Base-by-base conservation (phyloP, 139 green algal genomes). In the Pleodorina starrii region DNA sequence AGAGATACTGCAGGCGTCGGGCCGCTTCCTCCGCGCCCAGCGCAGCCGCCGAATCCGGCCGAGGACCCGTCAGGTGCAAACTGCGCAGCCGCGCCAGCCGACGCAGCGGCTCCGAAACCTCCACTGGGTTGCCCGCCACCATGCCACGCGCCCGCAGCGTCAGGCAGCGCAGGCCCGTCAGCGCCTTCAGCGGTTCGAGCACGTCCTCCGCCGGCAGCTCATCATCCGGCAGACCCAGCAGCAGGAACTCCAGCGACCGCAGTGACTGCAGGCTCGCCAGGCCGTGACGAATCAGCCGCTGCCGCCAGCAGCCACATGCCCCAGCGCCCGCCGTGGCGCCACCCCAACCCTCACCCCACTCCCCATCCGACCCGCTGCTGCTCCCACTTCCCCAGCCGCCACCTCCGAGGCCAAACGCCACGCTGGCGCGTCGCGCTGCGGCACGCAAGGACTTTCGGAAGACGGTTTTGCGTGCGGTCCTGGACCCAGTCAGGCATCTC, bases 111-210 rank as follows among this genome's bases (percentile, higher is more conserved):
- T 25, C 60, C 29, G 42, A 40, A 32, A 77, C 60, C 12, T 42
- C 50, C 54, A 9, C 23, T 7, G 76, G 9, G 5, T 16, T 7
- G 35, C 7, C 43, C 43, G 72, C 72, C 80, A 2, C 25, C 27
- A 75, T 10, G 0, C 80, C 80, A 0, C 59, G 60, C 40, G 79
- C 79, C 42, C 63, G 60, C 81, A 87, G 29, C 32, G 60, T 87
- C 27, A 87, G 81, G 40, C 81, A 77, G 5, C 60, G 42, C 60
- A 87, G 60, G 3, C 60, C 81, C 11, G 29, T 50, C 27, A 87
- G 81, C 42, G 0, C 81, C 0, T 5, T 7, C 57, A 86, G 79
- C 14, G 79, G 57, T 27, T 6, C 29, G 57, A 86, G 40, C 48
- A 50, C 76, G 23, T 51, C 48, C 32, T 23, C 51, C 50, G 25